Conservation (phyloP, 768 basidiomycete species). For the Pulveroboletus frians region DNA sequence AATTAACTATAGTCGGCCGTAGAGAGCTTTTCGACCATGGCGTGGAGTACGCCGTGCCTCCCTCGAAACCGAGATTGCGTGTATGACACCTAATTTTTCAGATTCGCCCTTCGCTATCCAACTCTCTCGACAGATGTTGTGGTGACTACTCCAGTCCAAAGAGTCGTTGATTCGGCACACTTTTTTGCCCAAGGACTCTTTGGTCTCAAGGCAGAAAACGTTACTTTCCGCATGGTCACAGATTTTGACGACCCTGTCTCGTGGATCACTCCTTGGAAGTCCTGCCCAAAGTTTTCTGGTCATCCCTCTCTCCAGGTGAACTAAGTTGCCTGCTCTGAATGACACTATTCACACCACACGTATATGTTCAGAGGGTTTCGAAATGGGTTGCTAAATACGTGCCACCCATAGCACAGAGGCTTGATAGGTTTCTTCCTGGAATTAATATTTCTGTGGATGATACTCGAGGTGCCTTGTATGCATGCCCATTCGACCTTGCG, state of each 20-base stretch:
- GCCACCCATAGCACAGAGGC: conserved; percentile 31
- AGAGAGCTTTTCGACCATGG: conserved; percentile 38
- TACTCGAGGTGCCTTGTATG: conserved; percentile 38
- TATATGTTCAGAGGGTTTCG: conserved; percentile 13
- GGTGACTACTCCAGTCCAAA: conserved; percentile 11
- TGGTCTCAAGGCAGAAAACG: conserved; percentile 27
- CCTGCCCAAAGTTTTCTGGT: conserved; percentile 27
- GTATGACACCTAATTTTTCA: background rate
- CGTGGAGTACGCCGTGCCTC: conserved; percentile 26
- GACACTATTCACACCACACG: background rate
- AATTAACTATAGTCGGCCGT: conserved; percentile 36
- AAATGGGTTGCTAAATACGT: conserved; percentile 34
- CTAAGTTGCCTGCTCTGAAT: background rate
- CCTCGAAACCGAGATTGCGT: background rate
- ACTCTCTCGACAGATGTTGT: conserved; percentile 14
- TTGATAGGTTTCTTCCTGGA: conserved; percentile 32
- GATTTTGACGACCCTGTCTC: conserved; percentile 35
- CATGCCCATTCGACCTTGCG: conserved; percentile 39
- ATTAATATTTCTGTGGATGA: conserved; percentile 32
- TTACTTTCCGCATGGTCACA: conserved; percentile 27
- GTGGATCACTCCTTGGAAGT: conserved; percentile 40
- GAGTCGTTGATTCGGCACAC: conserved; percentile 37
- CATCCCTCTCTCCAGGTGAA: conserved; percentile 5
- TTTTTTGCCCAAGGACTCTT: conserved; percentile 40
- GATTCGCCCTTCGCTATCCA: conserved; percentile 23